Conservation (phyloP, 768 basidiomycete species). For the Auriscalpium orientale region DNA sequence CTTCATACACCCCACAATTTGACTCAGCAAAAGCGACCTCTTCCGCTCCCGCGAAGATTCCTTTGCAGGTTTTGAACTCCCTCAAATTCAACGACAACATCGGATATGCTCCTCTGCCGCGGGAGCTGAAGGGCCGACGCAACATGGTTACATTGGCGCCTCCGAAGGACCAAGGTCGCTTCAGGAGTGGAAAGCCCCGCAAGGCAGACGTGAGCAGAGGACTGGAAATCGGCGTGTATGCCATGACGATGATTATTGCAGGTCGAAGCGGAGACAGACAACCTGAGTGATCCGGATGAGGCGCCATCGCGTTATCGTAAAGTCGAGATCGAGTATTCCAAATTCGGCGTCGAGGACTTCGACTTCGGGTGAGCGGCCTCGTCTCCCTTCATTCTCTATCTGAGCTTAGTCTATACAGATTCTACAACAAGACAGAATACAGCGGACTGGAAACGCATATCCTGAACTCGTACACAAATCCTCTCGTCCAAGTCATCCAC, state of each 20-base stretch:
- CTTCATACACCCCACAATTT: constrained; percentile 53
- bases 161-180: constrained; percentile 59
- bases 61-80: constrained; percentile 61
- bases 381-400: neutral
- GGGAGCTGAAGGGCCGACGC: constrained; percentile 75
- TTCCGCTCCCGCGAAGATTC: constrained; percentile 73
- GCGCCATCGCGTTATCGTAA: constrained; percentile 80
- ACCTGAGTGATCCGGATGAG: constrained; percentile 32
- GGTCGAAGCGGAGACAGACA: constrained; percentile 51
- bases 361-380: constrained; percentile 71
- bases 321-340: constrained; percentile 97
- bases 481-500: constrained; percentile 84
- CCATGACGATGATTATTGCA: constrained; percentile 14
- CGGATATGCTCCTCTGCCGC: constrained; percentile 83
- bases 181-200: constrained; percentile 72
- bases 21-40: constrained; percentile 38
- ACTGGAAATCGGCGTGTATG: neutral
- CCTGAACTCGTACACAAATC: constrained; percentile 93
- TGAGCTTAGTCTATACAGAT: constrained; percentile 23
- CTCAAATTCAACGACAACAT: constrained; percentile 88
- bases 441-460: constrained; percentile 97
- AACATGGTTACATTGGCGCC: constrained; percentile 58
- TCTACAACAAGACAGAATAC: constrained; percentile 86
- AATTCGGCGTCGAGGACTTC: constrained; percentile 98
- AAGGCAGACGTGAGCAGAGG: constrained; percentile 35